phyloP scores from a whole-genome alignment of 2,329 filamentous ascomycete species.

The Pleomassaria siparia region DNA sequence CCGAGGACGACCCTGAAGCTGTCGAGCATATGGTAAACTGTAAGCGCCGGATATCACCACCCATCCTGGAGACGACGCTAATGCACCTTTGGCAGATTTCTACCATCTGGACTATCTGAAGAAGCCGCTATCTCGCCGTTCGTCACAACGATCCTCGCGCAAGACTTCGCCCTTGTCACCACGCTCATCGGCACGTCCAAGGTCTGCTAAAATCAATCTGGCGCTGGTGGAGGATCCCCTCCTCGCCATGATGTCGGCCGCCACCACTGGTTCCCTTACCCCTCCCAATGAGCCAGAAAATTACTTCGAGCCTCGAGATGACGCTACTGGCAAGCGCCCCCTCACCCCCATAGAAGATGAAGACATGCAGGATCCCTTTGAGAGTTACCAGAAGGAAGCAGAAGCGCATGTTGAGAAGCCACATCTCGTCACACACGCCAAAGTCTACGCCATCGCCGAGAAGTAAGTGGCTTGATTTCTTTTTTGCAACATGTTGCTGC shows the following conservation, averaged over 20 bases:
- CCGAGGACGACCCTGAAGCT: slow-evolving; percentile 44
- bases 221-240: slow-evolving; percentile 42
- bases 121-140: slow-evolving; percentile 32
- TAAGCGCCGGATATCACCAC: slow-evolving; percentile 21
- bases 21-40: slow-evolving; percentile 47
- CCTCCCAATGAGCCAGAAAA: slow-evolving; percentile 28
- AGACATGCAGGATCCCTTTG: slow-evolving; percentile 33
- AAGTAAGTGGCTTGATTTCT: slow-evolving; percentile 42
- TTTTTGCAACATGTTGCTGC: slow-evolving; percentile 6
- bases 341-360: slow-evolving; percentile 38
- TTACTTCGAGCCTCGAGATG: slow-evolving; percentile 21
- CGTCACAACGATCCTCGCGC: slow-evolving; percentile 31
- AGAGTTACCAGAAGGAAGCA: slow-evolving; percentile 30
- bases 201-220: slow-evolving; percentile 33
- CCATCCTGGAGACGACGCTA: slow-evolving; percentile 16
- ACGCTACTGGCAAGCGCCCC: slow-evolving; percentile 30
- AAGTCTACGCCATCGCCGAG: slow-evolving; percentile 54
- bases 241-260: slow-evolving; percentile 35
- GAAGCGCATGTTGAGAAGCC: slow-evolving; percentile 40
- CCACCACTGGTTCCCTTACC: slow-evolving; percentile 24
- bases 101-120: slow-evolving; percentile 46
- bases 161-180: slow-evolving; percentile 22
- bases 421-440: slow-evolving; percentile 49
- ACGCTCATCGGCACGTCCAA: slow-evolving; percentile 15
- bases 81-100: slow-evolving; percentile 35